These are phyloP conservation scores for Cryptococcus sp. DNA, from an alignment of 1,284 basidiomycete genomes.

Conservation along the genomic window DNA sequence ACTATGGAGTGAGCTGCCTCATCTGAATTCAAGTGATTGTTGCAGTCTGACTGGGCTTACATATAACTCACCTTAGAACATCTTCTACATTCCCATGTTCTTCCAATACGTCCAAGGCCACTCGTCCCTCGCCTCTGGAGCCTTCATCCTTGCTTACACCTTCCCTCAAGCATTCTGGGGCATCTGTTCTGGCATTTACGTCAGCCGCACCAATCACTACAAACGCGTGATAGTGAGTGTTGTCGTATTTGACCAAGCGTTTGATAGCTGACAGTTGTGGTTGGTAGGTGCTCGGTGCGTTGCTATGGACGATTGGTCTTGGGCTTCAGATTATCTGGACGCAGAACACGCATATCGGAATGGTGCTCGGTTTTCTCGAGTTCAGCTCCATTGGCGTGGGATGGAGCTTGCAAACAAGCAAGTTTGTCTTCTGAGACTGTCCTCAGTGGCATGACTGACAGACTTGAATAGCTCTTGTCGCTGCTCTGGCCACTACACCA, in stretches of 20 bases:
- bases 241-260: background rate
- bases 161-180: slow-evolving; percentile 28
- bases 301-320: slow-evolving; percentile 21
- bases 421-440: slow-evolving; percentile 2
- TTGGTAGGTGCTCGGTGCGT: slow-evolving; percentile 18
- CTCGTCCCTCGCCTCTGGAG: slow-evolving; percentile 26
- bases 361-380: slow-evolving; percentile 21
- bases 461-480: slow-evolving; percentile 21
- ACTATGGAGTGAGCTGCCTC: slow-evolving; percentile 27
- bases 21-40: background rate
- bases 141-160: slow-evolving; percentile 29
- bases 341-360: slow-evolving; percentile 9
- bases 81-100: slow-evolving; percentile 38
- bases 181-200: slow-evolving; percentile 19
- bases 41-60: background rate
- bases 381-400: slow-evolving; percentile 28
- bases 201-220: slow-evolving; percentile 29
- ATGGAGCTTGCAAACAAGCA: slow-evolving; percentile 27
- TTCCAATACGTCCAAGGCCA: slow-evolving; percentile 37
- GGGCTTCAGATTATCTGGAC: slow-evolving; percentile 27
- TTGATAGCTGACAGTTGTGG: background rate
- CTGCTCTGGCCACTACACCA: slow-evolving; percentile 23
- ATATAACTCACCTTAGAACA: slow-evolving; percentile 15
- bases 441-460: background rate
- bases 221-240: slow-evolving; percentile 28